Evolutionary conservation across 495 filamentous ascomycete species (phyloP).

Genomic region (Elasticomyces elasticus): DNA sequence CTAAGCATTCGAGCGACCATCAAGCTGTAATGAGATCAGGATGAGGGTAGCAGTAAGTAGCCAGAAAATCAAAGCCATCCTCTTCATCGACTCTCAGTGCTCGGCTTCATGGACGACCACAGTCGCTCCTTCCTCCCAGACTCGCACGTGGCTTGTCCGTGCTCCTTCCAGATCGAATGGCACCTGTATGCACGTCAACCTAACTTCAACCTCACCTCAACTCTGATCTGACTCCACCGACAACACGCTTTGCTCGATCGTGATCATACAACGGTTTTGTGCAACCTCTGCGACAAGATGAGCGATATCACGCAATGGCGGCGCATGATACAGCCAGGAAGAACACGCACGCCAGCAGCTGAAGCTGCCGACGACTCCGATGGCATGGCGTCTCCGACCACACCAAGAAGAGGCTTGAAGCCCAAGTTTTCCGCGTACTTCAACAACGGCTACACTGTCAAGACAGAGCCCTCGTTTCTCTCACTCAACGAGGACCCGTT

Average conservation of each 20-base stretch:
- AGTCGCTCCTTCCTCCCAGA: no score
- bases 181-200: no score
- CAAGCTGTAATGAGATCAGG: no score
- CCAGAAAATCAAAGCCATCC: background rate
- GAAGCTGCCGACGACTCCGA: constrained; percentile 21
- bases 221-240: no score
- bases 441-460: constrained; percentile 9
- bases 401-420: constrained; percentile 18
- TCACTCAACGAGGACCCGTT: background rate
- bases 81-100: background rate
- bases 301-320: constrained; percentile 24
- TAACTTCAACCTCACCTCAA: no score
- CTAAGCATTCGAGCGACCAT: no score
- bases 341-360: constrained; percentile 10
- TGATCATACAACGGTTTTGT: no score
- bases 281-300: constrained; percentile 17
- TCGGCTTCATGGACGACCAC: no score
- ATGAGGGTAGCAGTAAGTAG: background rate
- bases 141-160: no score
- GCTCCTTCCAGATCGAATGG: no score
- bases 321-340: constrained; percentile 17
- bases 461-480: background rate
- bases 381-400: constrained; percentile 13
- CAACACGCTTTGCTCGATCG: no score
- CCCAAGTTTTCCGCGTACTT: constrained; percentile 25